These are phyloP conservation scores for Friedmanniomyces simplex DNA, from an alignment of 495 filamentous ascomycete species.

Conservation along the genomic window DNA sequence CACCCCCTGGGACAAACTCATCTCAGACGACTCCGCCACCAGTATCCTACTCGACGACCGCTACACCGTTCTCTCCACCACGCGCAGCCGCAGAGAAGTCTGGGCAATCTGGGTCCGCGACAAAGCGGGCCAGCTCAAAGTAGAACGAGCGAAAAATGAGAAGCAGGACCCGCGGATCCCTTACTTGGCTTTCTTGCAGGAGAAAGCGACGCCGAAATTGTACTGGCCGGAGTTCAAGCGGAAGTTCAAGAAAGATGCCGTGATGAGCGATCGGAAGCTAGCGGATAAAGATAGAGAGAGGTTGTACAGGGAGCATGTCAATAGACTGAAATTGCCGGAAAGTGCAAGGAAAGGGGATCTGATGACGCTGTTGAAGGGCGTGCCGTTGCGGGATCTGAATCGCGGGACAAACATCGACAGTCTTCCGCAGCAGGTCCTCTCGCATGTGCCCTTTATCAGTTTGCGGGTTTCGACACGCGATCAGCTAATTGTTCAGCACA, in stretches of 20 bases:
- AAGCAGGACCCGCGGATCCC: slow-evolving; percentile 78
- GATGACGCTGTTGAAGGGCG: slow-evolving; percentile 59
- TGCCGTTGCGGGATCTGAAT: slow-evolving; percentile 56
- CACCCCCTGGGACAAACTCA: slow-evolving; percentile 74
- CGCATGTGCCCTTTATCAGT: slow-evolving; percentile 74
- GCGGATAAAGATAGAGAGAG: slow-evolving; percentile 85
- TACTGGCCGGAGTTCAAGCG: slow-evolving; percentile 96
- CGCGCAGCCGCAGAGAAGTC: slow-evolving; percentile 66
- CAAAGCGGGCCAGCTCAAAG: slow-evolving; percentile 58
- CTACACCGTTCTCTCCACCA: slow-evolving; percentile 72
- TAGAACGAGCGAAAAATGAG: slow-evolving; percentile 61
- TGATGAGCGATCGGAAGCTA: slow-evolving; percentile 68
- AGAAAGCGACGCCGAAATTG: slow-evolving; percentile 73
- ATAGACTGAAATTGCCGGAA: slow-evolving; percentile 63
- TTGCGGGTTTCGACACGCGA: slow-evolving; percentile 57
- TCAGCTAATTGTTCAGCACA: slow-evolving; percentile 62
- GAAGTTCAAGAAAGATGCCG: slow-evolving; percentile 70
- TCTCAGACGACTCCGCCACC: slow-evolving; percentile 57
- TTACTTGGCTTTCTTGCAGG: slow-evolving; percentile 72
- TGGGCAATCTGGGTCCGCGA: slow-evolving; percentile 74
- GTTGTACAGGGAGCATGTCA: slow-evolving; percentile 79
- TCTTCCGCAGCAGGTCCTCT: slow-evolving; percentile 58
- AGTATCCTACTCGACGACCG: slow-evolving; percentile 69
- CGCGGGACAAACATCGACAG: slow-evolving; percentile 49
- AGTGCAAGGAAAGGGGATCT: slow-evolving; percentile 70